These are phyloP conservation scores for Rhynchospora pubera DNA, from an alignment of 176 grass and related monocot species.

Conservation along the genomic window DNA sequence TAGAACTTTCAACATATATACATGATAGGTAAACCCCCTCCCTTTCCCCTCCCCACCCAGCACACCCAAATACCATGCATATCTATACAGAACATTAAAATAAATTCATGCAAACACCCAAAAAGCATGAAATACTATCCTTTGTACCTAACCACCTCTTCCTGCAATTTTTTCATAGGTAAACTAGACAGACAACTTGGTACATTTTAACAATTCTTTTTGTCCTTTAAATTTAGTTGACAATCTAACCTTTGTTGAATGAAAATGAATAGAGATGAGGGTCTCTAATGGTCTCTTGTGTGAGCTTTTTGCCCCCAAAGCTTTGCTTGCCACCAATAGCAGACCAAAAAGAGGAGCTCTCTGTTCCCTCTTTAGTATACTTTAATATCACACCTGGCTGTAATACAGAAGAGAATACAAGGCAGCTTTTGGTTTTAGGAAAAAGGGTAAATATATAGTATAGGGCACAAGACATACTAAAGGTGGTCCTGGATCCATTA, in stretches of 20 bases:
- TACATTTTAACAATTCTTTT: neutral
- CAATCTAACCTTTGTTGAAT: slow-evolving; percentile 58
- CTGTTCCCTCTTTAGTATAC: slow-evolving; percentile 87
- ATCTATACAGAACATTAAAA: neutral
- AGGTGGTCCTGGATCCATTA: neutral
- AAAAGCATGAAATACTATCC: neutral
- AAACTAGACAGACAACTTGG: neutral
- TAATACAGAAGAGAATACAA: neutral
- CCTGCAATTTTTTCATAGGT: neutral
- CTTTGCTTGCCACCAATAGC: slow-evolving; percentile 91
- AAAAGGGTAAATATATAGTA: neutral
- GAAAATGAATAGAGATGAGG: slow-evolving; percentile 78
- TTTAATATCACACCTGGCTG: slow-evolving; percentile 72
- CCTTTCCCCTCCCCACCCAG: neutral
- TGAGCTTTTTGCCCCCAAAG: slow-evolving; percentile 48
- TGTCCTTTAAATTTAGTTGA: neutral
- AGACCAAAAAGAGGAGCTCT: slow-evolving; percentile 96
- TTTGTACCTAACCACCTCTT: neutral
- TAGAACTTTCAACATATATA: neutral
- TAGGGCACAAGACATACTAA: slow-evolving; percentile 13
- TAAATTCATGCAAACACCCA: neutral
- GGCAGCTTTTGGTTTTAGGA: neutral
- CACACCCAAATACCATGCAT: neutral
- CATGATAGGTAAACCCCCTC: neutral
- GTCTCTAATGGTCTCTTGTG: slow-evolving; percentile 62